Percentiles rank a stretch among this genome's conserved stretches.
These are phyloP conservation scores for Colletotrichum scovillei DNA, from an alignment of 2,329 filamentous ascomycete genomes.

Conservation along the genomic window DNA sequence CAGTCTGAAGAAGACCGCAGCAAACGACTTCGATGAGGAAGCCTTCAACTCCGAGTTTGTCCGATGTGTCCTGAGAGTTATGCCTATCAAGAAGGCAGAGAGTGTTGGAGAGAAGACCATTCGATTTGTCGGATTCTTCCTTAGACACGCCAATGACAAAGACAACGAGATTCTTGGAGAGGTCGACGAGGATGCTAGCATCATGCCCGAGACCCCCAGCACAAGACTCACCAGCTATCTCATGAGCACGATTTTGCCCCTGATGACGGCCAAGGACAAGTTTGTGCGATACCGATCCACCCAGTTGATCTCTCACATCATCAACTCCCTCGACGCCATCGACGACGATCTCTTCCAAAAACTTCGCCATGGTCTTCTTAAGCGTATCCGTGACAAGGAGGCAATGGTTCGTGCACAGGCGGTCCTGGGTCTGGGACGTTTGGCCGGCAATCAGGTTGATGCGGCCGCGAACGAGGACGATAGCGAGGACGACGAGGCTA, in stretches of 20 bases:
- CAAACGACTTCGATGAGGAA: slow-evolving; percentile 81
- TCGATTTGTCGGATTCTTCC: slow-evolving; percentile 87
- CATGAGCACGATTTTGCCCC: slow-evolving; percentile 77
- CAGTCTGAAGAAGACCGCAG: slow-evolving; percentile 60
- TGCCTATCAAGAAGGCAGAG: slow-evolving; percentile 93
- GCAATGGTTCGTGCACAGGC: slow-evolving; percentile 92
- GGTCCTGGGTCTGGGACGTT: slow-evolving; percentile 85
- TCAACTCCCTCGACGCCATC: slow-evolving; percentile 92
- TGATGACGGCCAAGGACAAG: slow-evolving; percentile 92
- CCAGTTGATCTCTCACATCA: slow-evolving; percentile 88
- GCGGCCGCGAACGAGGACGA: slow-evolving; percentile 77
- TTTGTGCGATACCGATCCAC: slow-evolving; percentile 89
- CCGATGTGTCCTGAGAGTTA: slow-evolving; percentile 82
- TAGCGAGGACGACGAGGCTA: slow-evolving; percentile 72
- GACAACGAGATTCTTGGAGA: slow-evolving; percentile 76
- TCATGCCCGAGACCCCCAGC: slow-evolving; percentile 84
- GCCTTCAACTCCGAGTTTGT: slow-evolving; percentile 90
- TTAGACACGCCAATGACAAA: slow-evolving; percentile 77
- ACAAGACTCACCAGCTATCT: slow-evolving; percentile 81
- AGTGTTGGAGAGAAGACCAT: slow-evolving; percentile 86
- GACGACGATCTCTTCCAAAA: slow-evolving; percentile 92
- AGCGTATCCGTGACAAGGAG: slow-evolving; percentile 93
- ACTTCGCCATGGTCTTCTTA: slow-evolving; percentile 81
- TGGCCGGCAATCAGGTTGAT: slow-evolving; percentile 82
- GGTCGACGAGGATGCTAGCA: slow-evolving; percentile 75